A percentile compares a stretch with the other conserved stretches of the same genome.
phyloP scores from a whole-genome alignment of 495 filamentous ascomycete genomes.

The Ramalina intermedia region DNA sequence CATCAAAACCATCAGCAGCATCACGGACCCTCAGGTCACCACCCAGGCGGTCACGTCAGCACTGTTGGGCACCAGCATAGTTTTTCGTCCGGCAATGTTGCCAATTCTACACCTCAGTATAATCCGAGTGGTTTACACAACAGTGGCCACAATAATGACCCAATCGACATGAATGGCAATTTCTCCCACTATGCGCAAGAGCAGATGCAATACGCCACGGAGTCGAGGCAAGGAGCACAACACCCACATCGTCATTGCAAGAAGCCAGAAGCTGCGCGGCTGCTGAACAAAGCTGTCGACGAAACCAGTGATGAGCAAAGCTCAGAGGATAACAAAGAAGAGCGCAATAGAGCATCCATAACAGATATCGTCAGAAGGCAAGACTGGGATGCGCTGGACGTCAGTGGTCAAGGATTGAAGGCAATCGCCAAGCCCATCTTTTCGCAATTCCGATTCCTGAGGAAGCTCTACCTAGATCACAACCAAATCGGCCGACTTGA shows the following conservation, averaged over 20 bases:
- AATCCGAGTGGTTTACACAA: constrained; percentile 61
- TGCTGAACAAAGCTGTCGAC: constrained; percentile 46
- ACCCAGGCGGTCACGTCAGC: constrained; percentile 22
- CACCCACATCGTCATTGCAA: constrained; percentile 45
- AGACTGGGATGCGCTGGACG: constrained; percentile 81
- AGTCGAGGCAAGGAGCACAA: constrained; percentile 48
- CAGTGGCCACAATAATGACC: constrained; percentile 45
- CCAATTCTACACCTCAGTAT: constrained; percentile 62
- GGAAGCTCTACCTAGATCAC: constrained; percentile 77
- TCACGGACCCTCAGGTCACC: constrained; percentile 39
- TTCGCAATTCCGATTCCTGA: constrained; percentile 63
- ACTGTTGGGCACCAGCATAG: constrained; percentile 61
- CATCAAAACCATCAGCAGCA: constrained; percentile 57
- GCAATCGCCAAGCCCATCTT: constrained; percentile 68
- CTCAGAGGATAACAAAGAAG: constrained; percentile 45
- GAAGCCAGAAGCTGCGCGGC: constrained; percentile 34
- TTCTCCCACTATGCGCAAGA: constrained; percentile 78
- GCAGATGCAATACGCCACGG: constrained; percentile 64
- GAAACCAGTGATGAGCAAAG: constrained; percentile 40
- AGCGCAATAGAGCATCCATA: constrained; percentile 43
- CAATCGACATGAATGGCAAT: constrained; percentile 41
- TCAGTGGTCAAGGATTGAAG: constrained; percentile 83
- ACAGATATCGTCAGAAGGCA: constrained; percentile 50
- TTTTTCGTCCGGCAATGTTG: constrained; percentile 60
- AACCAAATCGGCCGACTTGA: constrained; percentile 75